Conservation (phyloP, 805 yeast genomes). For the Pichia rugopelliculosa region DNA sequence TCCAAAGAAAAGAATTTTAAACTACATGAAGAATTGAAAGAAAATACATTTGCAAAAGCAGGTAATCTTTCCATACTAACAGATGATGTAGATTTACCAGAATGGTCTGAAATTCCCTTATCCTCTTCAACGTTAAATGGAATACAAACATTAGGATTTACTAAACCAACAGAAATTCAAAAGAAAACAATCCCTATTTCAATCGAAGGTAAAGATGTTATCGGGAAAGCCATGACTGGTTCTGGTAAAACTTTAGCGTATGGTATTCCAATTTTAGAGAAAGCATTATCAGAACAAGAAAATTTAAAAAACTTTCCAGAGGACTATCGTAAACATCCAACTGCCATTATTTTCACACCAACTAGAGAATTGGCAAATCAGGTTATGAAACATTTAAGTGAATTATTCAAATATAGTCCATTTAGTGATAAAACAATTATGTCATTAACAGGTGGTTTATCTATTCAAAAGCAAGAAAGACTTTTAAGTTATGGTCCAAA, state of each 20-base stretch:
- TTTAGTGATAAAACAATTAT: slow-evolving; percentile 45
- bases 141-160: slow-evolving; percentile 49
- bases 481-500: slow-evolving; percentile 66
- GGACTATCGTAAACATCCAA: slow-evolving; percentile 35
- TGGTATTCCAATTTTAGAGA: slow-evolving; percentile 85
- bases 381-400: slow-evolving; percentile 71
- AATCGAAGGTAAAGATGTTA: slow-evolving; percentile 65
- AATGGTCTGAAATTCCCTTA: slow-evolving; percentile 47
- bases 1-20: slow-evolving; percentile 5
- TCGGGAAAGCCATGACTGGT: slow-evolving; percentile 97
- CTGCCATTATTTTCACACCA: slow-evolving; percentile 84
- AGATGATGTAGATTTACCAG: slow-evolving; percentile 44
- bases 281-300: slow-evolving; percentile 31
- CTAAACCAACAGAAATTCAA: slow-evolving; percentile 81
- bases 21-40: slow-evolving; percentile 10
- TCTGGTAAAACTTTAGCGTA: slow-evolving; percentile 96
- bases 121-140: slow-evolving; percentile 57
- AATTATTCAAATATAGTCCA: slow-evolving; percentile 45
- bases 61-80: slow-evolving; percentile 14
- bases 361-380: slow-evolving; percentile 96
- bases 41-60: slow-evolving; percentile 14
- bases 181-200: slow-evolving; percentile 66
- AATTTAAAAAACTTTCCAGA: slow-evolving; percentile 1
- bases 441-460: slow-evolving; percentile 88
- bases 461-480: slow-evolving; percentile 90